Evolutionary conservation across 257 asterid genomes (phyloP).

Genomic region (Jacaranda copaia): DNA sequence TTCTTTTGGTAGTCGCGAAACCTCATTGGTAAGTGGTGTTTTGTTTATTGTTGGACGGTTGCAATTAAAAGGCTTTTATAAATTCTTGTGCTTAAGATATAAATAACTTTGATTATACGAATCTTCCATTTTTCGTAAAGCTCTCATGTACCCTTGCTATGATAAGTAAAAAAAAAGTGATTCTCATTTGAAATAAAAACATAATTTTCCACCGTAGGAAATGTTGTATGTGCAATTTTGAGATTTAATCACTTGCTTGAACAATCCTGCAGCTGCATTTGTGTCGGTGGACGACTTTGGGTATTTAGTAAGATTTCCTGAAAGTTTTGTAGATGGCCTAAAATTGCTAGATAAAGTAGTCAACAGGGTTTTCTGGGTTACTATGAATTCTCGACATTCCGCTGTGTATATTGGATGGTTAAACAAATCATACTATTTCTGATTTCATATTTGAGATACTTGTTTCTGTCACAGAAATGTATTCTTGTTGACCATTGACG

Average conservation of each 20-base stretch:
- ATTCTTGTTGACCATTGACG: not conserved
- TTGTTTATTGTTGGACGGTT: conserved; percentile 32
- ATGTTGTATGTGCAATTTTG: not conserved
- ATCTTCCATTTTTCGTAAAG: conserved; percentile 36
- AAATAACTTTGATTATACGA: conserved; percentile 13
- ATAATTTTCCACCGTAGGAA: not conserved
- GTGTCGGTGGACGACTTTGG: not conserved
- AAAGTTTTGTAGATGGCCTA: not conserved
- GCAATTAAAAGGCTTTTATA: conserved; percentile 28
- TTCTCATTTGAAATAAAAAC: not conserved
- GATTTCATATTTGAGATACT: not conserved
- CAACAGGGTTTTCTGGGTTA: not conserved
- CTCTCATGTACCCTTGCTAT: not conserved
- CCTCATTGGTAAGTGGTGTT: not conserved
- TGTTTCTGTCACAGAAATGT: not conserved
- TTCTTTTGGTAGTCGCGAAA: not conserved
- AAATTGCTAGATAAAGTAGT: not conserved
- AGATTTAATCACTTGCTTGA: not conserved
- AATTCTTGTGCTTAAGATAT: not conserved
- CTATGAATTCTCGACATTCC: not conserved
- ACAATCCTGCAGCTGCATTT: not conserved
- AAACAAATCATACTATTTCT: too few species aligned
- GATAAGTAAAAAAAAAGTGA: conserved; percentile 5
- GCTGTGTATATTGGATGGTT: too few species aligned
- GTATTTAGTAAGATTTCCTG: not conserved